These are phyloP conservation scores for Tephrocybe sp. DNA, from an alignment of 768 basidiomycete species.

Conservation along the genomic window DNA sequence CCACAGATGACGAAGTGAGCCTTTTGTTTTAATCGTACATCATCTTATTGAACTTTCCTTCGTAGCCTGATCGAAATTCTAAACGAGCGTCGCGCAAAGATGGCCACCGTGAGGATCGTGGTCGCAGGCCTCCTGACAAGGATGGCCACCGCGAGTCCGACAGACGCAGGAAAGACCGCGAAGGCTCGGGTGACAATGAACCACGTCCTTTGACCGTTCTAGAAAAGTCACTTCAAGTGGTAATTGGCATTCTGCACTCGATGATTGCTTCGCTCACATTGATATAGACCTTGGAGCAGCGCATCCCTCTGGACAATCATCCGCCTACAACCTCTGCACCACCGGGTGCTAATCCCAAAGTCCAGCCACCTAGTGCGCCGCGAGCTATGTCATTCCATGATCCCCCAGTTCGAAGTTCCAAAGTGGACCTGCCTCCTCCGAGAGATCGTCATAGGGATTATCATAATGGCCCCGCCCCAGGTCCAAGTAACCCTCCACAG, in stretches of 20 bases:
- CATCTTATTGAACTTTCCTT: constrained; percentile 13
- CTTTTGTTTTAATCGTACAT: not conserved
- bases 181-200: constrained; percentile 48
- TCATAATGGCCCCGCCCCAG: constrained; percentile 23
- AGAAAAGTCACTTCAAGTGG: too few relatives aligned
- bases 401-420: constrained; percentile 34
- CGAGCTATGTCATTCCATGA: constrained; percentile 65
- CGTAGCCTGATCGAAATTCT: constrained; percentile 69
- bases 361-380: constrained; percentile 58
- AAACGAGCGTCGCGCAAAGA: constrained; percentile 85
- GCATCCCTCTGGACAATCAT: constrained; percentile 47
- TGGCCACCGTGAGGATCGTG: constrained; percentile 72
- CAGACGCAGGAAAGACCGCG: constrained; percentile 69
- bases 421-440: constrained; percentile 34
- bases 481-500: constrained; percentile 16
- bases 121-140: constrained; percentile 65
- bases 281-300: constrained; percentile 54
- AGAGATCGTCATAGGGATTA: constrained; percentile 54
- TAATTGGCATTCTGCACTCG: constrained; percentile 24
- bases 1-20: constrained; percentile 74
- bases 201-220: constrained; percentile 32
- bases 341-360: constrained; percentile 31
- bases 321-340: constrained; percentile 29
- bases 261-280: constrained; percentile 10
- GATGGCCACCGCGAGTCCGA: constrained; percentile 69